phyloP scores from a whole-genome alignment of 1,284 basidiomycete species.

The Schizopora paradoxa region DNA sequence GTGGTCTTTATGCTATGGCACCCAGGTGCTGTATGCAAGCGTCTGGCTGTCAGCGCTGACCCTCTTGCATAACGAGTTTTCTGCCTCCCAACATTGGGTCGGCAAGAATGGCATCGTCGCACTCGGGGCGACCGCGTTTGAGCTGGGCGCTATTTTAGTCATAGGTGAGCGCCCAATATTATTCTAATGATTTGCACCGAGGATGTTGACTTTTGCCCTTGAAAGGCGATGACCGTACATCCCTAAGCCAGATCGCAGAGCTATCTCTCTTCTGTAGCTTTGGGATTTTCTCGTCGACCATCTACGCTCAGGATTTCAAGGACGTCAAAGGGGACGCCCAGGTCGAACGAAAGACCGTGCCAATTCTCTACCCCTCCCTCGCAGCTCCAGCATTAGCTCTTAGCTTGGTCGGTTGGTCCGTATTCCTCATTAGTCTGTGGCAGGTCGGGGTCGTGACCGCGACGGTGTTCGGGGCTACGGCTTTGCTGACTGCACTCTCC shows the following conservation, averaged over 20 bases:
- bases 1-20: conserved; percentile 29
- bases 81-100: conserved; percentile 30
- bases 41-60: conserved; percentile 28
- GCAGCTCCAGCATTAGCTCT: conserved; percentile 12
- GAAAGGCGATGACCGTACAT: conserved; percentile 21
- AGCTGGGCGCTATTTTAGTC: conserved; percentile 34
- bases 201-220: conserved; percentile 32
- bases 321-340: conserved; percentile 34
- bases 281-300: conserved; percentile 30
- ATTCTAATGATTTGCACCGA: conserved; percentile 15
- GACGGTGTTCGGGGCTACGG: neutral
- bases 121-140: conserved; percentile 31
- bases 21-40: conserved; percentile 27
- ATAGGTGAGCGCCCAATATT: conserved; percentile 24
- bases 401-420: conserved; percentile 17
- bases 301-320: conserved; percentile 37
- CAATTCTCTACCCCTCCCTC: conserved; percentile 29
- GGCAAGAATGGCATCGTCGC: conserved; percentile 28
- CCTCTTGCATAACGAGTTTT: conserved; percentile 33
- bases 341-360: conserved; percentile 35
- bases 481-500: no score
- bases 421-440: neutral
- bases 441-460: neutral
- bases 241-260: conserved; percentile 18
- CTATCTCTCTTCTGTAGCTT: conserved; percentile 23